A percentile compares a stretch with the other conserved stretches of the same genome.
phyloP scores from a whole-genome alignment of 495 filamentous ascomycete genomes.

The Penicillium daleae region DNA sequence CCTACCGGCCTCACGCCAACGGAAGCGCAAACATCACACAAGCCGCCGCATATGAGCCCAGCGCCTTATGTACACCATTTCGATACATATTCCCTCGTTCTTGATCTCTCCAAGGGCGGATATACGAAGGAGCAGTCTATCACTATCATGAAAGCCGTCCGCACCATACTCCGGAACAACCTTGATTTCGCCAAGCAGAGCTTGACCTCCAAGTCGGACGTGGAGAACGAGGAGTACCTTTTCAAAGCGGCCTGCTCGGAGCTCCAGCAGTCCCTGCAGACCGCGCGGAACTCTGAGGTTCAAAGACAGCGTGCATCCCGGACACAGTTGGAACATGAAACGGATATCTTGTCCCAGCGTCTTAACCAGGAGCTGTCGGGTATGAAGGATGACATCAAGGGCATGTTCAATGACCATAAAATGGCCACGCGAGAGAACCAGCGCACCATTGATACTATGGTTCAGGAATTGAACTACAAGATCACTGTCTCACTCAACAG shows the following conservation, averaged over 20 bases:
- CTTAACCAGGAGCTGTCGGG: constrained; percentile 77
- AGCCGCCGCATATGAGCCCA: constrained; percentile 68
- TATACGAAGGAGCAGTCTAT: constrained; percentile 73
- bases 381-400: constrained; percentile 88
- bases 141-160: constrained; percentile 86
- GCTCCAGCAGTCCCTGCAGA: constrained; percentile 77
- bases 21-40: constrained; percentile 41
- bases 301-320: constrained; percentile 77
- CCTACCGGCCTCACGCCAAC: constrained; percentile 38
- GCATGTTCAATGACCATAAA: constrained; percentile 94
- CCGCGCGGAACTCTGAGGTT: constrained; percentile 53
- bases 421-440: constrained; percentile 89
- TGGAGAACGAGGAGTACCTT: constrained; percentile 89
- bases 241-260: constrained; percentile 95
- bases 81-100: constrained; percentile 87
- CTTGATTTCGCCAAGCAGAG: constrained; percentile 75
- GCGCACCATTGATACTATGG: constrained; percentile 76
- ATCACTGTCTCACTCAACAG: constrained; percentile 85
- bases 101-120: constrained; percentile 68
- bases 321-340: constrained; percentile 85
- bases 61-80: constrained; percentile 93
- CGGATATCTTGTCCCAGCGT: constrained; percentile 85
- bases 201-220: constrained; percentile 76
- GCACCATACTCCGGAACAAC: constrained; percentile 73
- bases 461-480: constrained; percentile 92